Evolutionary conservation across 225 moss, liverwort and hornwort species (phyloP).

Genomic region (Thuidium tamariscinum): DNA sequence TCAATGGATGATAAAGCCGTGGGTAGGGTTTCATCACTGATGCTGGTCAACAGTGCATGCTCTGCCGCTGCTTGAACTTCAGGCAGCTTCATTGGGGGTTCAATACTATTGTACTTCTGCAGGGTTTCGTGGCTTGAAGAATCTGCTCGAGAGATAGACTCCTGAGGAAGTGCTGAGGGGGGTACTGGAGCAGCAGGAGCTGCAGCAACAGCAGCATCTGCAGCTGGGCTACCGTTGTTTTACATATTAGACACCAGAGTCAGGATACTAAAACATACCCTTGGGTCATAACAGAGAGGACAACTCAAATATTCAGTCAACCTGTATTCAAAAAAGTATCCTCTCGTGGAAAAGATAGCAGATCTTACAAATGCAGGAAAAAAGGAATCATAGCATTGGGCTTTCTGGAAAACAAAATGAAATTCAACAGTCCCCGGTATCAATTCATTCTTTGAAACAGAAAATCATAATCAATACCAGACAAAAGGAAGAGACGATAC

Average conservation of each 20-base stretch:
- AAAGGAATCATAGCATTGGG: background rate
- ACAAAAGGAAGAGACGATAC: background rate
- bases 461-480: background rate
- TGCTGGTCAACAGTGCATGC: constrained; percentile 68
- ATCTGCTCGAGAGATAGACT: background rate
- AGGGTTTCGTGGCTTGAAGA: constrained; percentile 1
- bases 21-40: no score
- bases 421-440: background rate
- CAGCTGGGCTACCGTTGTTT: constrained; percentile 58
- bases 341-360: background rate
- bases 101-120: constrained; percentile 29
- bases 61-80: constrained; percentile 98
- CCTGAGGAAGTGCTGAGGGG: constrained; percentile 25
- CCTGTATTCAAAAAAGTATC: background rate
- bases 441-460: background rate
- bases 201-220: constrained; percentile 53
- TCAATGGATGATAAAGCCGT: no score
- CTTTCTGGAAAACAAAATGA: background rate
- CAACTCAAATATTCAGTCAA: constrained; percentile 4
- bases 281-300: background rate
- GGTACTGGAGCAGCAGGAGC: constrained; percentile 17
- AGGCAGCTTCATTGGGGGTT: constrained; percentile 78
- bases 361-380: background rate
- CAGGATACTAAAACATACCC: background rate
- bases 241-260: constrained; percentile 10